Evolutionary conservation across 192 early-diverging fungal genomes (phyloP).

Genomic region (Backusella sp.): DNA sequence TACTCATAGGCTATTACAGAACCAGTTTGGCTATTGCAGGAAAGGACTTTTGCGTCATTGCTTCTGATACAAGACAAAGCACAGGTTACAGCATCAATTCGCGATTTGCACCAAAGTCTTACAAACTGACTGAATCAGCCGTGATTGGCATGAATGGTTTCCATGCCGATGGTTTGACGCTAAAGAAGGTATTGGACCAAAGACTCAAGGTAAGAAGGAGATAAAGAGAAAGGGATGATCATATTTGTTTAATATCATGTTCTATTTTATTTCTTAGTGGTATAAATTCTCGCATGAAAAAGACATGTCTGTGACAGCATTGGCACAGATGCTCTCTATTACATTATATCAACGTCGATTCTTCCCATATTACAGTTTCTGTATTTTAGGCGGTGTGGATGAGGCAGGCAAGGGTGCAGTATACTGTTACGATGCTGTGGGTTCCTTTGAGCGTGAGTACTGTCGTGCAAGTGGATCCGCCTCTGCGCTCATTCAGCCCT

Average conservation of each 20-base stretch:
- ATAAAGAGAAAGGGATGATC: background rate
- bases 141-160: too few relatives aligned
- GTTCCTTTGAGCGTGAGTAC: constrained; percentile 78
- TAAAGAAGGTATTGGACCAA: constrained; percentile 75
- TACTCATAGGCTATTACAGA: constrained; percentile 38
- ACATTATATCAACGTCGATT: constrained; percentile 91
- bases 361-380: constrained; percentile 95
- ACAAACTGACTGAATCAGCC: too few relatives aligned
- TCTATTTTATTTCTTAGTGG: constrained; percentile 70
- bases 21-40: constrained; percentile 93
- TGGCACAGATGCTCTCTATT: constrained; percentile 93
- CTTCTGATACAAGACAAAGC: constrained; percentile 97
- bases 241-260: background rate
- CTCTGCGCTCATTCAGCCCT: constrained; percentile 91
- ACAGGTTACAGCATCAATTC: too few relatives aligned
- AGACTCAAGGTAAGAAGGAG: constrained; percentile 70
- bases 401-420: constrained; percentile 88
- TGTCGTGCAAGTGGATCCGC: constrained; percentile 83
- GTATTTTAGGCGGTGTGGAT: constrained; percentile 88
- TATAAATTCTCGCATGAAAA: constrained; percentile 92
- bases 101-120: too few relatives aligned
- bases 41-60: constrained; percentile 88
- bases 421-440: constrained; percentile 91
- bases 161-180: too few relatives aligned
- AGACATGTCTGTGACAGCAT: constrained; percentile 77